Evolutionary conservation across 495 filamentous ascomycete species (phyloP), one percentile per base, ranked within the genome.

Genomic region (Delitschia confertaspora): DNA sequence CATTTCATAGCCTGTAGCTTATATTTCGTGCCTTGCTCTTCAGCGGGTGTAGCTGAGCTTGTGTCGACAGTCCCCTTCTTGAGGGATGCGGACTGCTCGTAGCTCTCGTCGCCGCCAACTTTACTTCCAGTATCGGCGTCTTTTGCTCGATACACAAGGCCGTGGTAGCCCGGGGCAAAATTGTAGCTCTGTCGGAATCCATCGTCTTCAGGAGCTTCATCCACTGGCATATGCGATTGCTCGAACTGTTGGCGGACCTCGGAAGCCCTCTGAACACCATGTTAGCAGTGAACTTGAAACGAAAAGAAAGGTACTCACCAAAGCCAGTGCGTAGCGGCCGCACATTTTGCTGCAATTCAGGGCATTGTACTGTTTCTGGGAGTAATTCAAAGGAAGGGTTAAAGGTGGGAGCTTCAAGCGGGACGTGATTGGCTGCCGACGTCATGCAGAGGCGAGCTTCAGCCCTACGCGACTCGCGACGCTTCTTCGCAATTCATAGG

Each of bases 1-100:
- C 88, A 95, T 70, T 83, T 85, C 83, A 93, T 95, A 21, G 82
- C 71, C 56, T 93, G 85, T 3, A 98, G 67, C 44, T 83, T 88
- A 67, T 88, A 95, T 23, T 43, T 47, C 31, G 45, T 55, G 41
- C 46, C 27, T 23, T 40, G 19, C 18, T 30, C 46, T 10, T 40
- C 33, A 9, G 38, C 27, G 24, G 33, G 34, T 20, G 25, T 26
- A 34, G 25, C 31, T 11, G 11, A 13, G 26, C 10, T 35, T 20
- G 31, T 3, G 13, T 30, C 33, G 29, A 4, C 33, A 2, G n/a
- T 23, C 32, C 43, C 17, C 7, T 33, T 24, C 4, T 6, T 40
- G 53, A n/a, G n/a, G n/a, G n/a, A n/a, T n/a, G n/a, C 49, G 13
- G 48, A 57, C 24, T 49, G 6, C 13, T 36, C 42, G 13, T 42